Evolutionary conservation across 2,329 filamentous ascomycete genomes (phyloP), one percentile per base, ranked within the genome.

Genomic region (Fusarium duplospermum): DNA sequence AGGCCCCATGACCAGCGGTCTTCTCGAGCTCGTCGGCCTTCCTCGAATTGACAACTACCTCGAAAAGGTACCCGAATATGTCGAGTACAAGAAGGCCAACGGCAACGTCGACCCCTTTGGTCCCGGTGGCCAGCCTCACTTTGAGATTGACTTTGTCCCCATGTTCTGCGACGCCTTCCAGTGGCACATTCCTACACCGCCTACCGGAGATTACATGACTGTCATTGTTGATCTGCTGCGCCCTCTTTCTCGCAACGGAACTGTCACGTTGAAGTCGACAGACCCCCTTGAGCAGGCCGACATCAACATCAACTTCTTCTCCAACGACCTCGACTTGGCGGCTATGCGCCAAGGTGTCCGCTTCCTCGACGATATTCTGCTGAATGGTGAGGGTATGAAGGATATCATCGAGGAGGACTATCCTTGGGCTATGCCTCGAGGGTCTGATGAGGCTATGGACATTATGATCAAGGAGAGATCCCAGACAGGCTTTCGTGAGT

Each of bases 81-180:
- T 80, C 16, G 72, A 78, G 38, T 79, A 79, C 35, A 85, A 86
- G 71, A 80, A 79, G n/a, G 81, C 80, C 42, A 86, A 86, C 73
- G 84, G 82, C 20, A 82, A 81, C 2, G 71, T 80, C 0, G 89
- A 90, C 70, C 89, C 89, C 2, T 90, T 90, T 76, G 85, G 85
- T 1, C 88, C 89, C 0, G 83, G 80, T 4, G 88, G 88, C n/a
- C 88, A 91, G 79, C 89, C 89, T 38, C 89, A 91, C 72, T 90
- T 91, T 72, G 88, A 91, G 80, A 84, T 90, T 52, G 89, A 92
- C 80, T 92, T 91, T 75, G 87, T 92, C n/a, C 82, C 84, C 64
- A 86, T 91, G 83, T 92, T 91, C 78, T 73, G 81, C 57, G 82
- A 81, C 62, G 85, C 85, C 16, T 86, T 87, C 80, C 85, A 86